A percentile compares a stretch with the other conserved stretches of the same genome.
These are phyloP conservation scores for Gypsophila paniculata DNA, from an alignment of 179 eudicot genomes.

Conservation along the genomic window DNA sequence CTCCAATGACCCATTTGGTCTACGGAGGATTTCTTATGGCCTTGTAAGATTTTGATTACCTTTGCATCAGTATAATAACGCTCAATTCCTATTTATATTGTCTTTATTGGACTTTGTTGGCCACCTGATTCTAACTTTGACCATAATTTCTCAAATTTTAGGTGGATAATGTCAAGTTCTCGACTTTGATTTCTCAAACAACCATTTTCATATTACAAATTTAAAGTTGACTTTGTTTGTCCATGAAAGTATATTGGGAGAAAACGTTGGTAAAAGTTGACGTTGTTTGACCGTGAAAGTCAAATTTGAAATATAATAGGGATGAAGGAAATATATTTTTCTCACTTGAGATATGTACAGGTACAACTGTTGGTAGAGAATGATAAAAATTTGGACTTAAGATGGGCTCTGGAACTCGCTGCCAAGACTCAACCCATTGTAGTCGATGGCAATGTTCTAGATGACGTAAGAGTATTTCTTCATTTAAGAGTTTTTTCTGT, in stretches of 20 bases:
- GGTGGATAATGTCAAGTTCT: no score
- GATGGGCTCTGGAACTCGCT: conserved; percentile 72
- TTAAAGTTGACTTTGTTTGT: not conserved
- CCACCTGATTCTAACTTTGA: no score
- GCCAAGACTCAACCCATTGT: conserved; percentile 79
- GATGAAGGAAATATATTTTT: not conserved
- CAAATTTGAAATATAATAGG: not conserved
- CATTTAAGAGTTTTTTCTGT: not conserved
- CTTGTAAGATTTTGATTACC: conserved; percentile 50
- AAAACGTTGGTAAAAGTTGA: no score
- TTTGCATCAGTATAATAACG: conserved; percentile 6
- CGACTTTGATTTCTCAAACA: no score
- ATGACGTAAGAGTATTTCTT: conserved; percentile 54
- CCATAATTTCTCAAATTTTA: no score
- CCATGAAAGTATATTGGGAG: not conserved
- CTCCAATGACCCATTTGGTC: conserved; percentile 85
- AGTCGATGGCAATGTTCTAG: conserved; percentile 51
- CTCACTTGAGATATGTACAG: conserved; percentile 29
- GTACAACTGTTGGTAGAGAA: conserved; percentile 91
- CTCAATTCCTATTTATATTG: no score
- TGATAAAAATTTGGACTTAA: conserved; percentile 60
- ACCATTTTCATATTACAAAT: no score
- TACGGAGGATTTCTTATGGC: conserved; percentile 91
- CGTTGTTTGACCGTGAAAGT: not conserved
- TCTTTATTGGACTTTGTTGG: no score